Percentiles rank a stretch among this genome's conserved stretches.
phyloP scores from a whole-genome alignment of 768 basidiomycete genomes.

The Gelatoporia subvermispora region DNA sequence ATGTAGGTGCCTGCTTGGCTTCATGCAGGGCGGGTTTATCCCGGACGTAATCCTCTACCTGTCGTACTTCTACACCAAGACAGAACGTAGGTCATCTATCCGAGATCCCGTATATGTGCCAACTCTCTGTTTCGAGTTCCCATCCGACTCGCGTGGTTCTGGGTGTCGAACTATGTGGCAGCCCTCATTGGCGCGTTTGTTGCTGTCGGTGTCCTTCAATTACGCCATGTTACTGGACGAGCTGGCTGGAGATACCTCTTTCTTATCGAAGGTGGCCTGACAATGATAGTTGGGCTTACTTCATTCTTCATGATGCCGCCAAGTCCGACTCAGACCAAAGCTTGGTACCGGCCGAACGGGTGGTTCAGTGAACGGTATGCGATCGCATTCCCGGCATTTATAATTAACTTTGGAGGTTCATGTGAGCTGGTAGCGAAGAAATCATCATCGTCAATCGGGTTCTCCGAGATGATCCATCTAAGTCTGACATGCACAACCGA shows the following conservation, averaged over 20 bases:
- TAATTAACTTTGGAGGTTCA: no score
- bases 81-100: slow-evolving; percentile 41
- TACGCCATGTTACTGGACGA: slow-evolving; percentile 47
- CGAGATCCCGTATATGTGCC: neutral
- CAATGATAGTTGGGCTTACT: slow-evolving; percentile 43
- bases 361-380: slow-evolving; percentile 62
- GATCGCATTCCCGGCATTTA: neutral
- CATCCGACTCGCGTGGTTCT: slow-evolving; percentile 66
- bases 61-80: slow-evolving; percentile 60
- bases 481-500: slow-evolving; percentile 68
- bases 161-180: slow-evolving; percentile 54
- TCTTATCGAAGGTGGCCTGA: slow-evolving; percentile 48
- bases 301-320: slow-evolving; percentile 58
- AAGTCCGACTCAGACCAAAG: slow-evolving; percentile 59
- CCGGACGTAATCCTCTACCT: slow-evolving; percentile 62
- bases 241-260: slow-evolving; percentile 60
- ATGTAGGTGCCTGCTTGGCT: slow-evolving; percentile 46
- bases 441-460: slow-evolving; percentile 59
- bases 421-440: slow-evolving; percentile 46
- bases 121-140: slow-evolving; percentile 44
- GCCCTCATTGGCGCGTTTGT: slow-evolving; percentile 57
- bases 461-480: slow-evolving; percentile 60
- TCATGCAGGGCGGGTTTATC: slow-evolving; percentile 64
- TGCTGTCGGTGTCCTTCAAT: slow-evolving; percentile 54
- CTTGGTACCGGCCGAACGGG: slow-evolving; percentile 54